phyloP scores from a whole-genome alignment of 2,329 filamentous ascomycete genomes.

The Intubia oerlemansii region DNA sequence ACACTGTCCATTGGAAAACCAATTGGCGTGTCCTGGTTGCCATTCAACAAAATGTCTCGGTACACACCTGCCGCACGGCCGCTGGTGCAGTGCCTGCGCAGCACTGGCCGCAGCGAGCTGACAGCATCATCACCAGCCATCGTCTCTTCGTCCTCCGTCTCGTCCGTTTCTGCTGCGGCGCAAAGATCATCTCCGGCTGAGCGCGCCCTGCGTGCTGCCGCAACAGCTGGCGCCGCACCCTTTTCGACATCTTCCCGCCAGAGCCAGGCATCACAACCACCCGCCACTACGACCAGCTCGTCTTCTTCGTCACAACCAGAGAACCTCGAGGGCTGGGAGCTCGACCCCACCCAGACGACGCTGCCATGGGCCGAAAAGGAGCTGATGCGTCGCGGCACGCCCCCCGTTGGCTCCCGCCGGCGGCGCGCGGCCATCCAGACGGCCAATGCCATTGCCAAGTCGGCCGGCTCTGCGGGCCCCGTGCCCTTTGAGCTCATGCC shows the following conservation, averaged over 20 bases:
- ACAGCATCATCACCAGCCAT: background rate
- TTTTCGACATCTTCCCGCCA: too few species aligned
- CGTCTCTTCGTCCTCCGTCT: background rate
- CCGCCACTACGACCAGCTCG: too few species aligned
- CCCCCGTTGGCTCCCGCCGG: conserved; percentile 66
- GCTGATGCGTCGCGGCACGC: conserved; percentile 44
- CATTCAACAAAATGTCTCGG: conserved; percentile 6
- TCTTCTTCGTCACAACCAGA: too few species aligned
- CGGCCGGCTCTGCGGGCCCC: conserved; percentile 22
- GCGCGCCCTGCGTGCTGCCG: too few species aligned
- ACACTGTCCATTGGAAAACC: too few species aligned
- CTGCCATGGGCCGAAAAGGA: conserved; percentile 41
- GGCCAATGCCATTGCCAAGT: background rate
- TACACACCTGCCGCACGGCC: conserved; percentile 8
- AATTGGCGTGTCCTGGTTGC: too few species aligned
- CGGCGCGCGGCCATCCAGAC: conserved; percentile 48
- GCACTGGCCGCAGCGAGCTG: background rate
- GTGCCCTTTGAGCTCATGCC: conserved; percentile 85
- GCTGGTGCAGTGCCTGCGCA: conserved; percentile 7
- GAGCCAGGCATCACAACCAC: background rate
- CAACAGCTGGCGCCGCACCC: too few species aligned
- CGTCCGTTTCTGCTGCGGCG: too few species aligned
- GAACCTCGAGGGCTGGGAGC: conserved; percentile 21
- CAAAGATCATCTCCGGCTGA: too few species aligned
- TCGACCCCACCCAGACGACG: conserved; percentile 49